These are phyloP conservation scores for Hypomyces rosellus DNA, from an alignment of 2,329 filamentous ascomycete genomes.

Conservation along the genomic window DNA sequence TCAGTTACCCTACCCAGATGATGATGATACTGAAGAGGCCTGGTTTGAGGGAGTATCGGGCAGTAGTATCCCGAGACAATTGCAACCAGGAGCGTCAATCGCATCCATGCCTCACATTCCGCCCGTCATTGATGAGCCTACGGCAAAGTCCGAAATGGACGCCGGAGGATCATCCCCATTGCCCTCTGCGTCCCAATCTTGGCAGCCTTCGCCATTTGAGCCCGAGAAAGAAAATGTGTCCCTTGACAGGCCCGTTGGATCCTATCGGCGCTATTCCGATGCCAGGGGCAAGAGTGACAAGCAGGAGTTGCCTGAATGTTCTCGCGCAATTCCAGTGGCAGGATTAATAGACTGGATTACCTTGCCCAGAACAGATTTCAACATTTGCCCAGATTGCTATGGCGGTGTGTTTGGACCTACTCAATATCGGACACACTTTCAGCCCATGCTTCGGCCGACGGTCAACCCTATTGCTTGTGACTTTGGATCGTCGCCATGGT, in stretches of 20 bases:
- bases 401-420: slow-evolving; percentile 61
- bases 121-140: slow-evolving; percentile 4
- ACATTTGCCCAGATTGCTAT: slow-evolving; percentile 80
- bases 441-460: slow-evolving; percentile 48
- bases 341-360: slow-evolving; percentile 77
- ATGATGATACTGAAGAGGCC: slow-evolving; percentile 23
- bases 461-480: slow-evolving; percentile 63
- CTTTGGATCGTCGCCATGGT: slow-evolving; percentile 72
- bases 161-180: slow-evolving; percentile 2
- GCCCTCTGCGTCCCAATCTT: slow-evolving; percentile 26
- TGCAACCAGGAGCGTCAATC: slow-evolving; percentile 4
- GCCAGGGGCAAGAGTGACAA: slow-evolving; percentile 15
- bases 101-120: slow-evolving; percentile 21
- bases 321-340: slow-evolving; percentile 53
- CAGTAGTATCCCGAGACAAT: neutral
- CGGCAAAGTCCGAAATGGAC: neutral
- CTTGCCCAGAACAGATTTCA: slow-evolving; percentile 63
- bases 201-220: slow-evolving; percentile 42
- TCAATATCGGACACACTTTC: slow-evolving; percentile 60
- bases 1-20: slow-evolving; percentile 33
- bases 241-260: slow-evolving; percentile 36
- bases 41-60: slow-evolving; percentile 15
- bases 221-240: slow-evolving; percentile 29
- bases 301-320: slow-evolving; percentile 58
- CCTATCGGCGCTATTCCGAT: slow-evolving; percentile 51